Evolutionary conservation across 2,329 filamentous ascomycete genomes (phyloP).

Genomic region (Acrodontium crateriforme): DNA sequence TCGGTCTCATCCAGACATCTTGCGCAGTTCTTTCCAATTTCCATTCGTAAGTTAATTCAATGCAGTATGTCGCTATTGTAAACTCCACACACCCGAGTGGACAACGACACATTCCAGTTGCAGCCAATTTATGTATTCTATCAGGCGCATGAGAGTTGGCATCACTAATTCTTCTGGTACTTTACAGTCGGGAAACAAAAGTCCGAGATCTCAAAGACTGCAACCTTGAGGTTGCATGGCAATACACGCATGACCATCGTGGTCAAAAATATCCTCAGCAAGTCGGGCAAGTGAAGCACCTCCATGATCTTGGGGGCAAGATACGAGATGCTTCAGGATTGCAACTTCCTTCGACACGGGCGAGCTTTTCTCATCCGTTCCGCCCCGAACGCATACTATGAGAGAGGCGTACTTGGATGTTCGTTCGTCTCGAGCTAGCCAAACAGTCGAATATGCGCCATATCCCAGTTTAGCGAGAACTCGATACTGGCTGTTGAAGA

Average conservation of each 20-base stretch:
- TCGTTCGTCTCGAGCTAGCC: conserved; percentile 26
- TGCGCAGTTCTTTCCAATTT: conserved; percentile 22
- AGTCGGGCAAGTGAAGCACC: conserved; percentile 10
- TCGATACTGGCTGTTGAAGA: conserved; percentile 21
- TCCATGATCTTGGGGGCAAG: conserved; percentile 2
- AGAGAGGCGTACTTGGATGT: background rate
- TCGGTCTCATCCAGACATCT: conserved; percentile 29
- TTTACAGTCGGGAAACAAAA: conserved; percentile 10
- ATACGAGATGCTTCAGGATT: background rate
- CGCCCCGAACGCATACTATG: conserved; percentile 3
- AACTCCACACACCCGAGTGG: conserved; percentile 12
- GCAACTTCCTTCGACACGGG: conserved; percentile 2
- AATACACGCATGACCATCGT: conserved; percentile 17
- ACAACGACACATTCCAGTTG: conserved; percentile 4
- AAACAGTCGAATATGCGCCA: conserved; percentile 27
- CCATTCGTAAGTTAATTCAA: too few relatives aligned
- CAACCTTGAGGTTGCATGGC: conserved; percentile 13
- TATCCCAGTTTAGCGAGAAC: conserved; percentile 30
- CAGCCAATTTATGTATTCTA: conserved; percentile 7
- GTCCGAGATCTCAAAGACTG: conserved; percentile 13
- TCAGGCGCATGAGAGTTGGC: conserved; percentile 8
- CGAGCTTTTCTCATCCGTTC: background rate
- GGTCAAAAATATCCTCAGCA: conserved; percentile 14
- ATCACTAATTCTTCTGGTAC: conserved; percentile 6
- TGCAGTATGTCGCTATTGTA: too few relatives aligned